These are phyloP conservation scores for Wickerhamiella brachini DNA, from an alignment of 805 yeast species.

Conservation along the genomic window DNA sequence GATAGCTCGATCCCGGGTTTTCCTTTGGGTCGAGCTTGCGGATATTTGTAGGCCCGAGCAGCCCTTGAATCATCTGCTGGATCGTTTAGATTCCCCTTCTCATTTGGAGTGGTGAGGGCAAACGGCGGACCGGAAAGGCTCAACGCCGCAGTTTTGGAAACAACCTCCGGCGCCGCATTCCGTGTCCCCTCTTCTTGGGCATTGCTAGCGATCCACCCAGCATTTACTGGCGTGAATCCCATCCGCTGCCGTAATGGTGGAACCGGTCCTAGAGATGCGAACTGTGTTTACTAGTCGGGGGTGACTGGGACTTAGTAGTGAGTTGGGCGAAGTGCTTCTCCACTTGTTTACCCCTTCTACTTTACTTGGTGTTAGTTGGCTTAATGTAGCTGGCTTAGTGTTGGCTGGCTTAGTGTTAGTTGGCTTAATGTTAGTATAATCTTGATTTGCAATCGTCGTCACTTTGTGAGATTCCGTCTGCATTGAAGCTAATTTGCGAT, in stretches of 20 bases:
- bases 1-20: not conserved
- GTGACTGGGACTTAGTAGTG: no score
- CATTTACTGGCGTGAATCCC: not conserved
- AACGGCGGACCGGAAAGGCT: not conserved
- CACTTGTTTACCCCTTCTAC: no score
- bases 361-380: no score
- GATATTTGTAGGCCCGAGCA: not conserved
- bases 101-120: not conserved
- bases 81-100: not conserved
- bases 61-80: not conserved
- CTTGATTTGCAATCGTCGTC: no score
- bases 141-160: not conserved
- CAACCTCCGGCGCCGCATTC: not conserved
- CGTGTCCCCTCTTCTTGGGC: not conserved
- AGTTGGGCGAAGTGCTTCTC: no score
- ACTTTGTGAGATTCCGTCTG: no score
- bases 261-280: not conserved
- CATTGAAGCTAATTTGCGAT: no score
- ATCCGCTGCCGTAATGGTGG: not conserved
- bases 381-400: no score
- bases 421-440: no score
- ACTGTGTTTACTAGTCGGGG: no score
- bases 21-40: not conserved
- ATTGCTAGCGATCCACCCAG: not conserved
- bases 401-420: no score